A percentile compares a stretch with the other conserved stretches of the same genome.
phyloP scores from a whole-genome alignment of 495 filamentous ascomycete genomes.

The Hyaloscypha hepaticicola region DNA sequence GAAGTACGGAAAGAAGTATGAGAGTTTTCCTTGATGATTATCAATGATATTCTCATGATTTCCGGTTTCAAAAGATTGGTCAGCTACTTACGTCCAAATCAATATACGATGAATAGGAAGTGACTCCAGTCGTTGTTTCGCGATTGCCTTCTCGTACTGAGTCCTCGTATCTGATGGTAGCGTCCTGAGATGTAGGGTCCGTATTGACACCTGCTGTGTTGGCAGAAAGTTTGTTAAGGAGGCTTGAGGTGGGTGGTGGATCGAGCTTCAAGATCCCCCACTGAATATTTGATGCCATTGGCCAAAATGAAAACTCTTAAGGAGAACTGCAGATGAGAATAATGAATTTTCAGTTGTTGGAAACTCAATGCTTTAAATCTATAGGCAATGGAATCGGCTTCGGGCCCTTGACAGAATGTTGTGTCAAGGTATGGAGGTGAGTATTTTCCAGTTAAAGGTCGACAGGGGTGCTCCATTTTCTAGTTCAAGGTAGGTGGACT shows the following conservation, averaged over 20 bases:
- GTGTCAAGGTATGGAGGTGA: too few species aligned
- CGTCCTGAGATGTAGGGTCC: constrained; percentile 56
- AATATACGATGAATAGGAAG: constrained; percentile 39
- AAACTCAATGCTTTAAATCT: too few species aligned
- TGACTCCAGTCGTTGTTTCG: constrained; percentile 21
- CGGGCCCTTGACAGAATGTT: too few species aligned
- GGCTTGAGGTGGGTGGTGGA: constrained; percentile 13
- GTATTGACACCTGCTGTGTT: constrained; percentile 56
- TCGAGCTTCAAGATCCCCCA: constrained; percentile 16
- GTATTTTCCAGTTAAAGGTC: too few species aligned
- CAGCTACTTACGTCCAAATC: constrained; percentile 32
- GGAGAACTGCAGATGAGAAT: too few species aligned
- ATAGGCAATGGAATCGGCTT: too few species aligned
- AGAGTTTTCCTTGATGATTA: too few species aligned
- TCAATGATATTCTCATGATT: too few species aligned
- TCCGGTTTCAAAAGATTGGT: neutral
- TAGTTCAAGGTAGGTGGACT: too few species aligned
- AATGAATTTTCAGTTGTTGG: too few species aligned
- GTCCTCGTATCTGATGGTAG: constrained; percentile 52
- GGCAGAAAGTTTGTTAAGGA: constrained; percentile 24
- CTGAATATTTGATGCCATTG: constrained; percentile 4
- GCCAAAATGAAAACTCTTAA: neutral
- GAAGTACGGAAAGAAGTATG: too few species aligned
- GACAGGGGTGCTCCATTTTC: too few species aligned
- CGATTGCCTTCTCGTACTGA: constrained; percentile 44